Conservation (phyloP, 495 filamentous ascomycete species). For the Clohesyomyces aquaticus region DNA sequence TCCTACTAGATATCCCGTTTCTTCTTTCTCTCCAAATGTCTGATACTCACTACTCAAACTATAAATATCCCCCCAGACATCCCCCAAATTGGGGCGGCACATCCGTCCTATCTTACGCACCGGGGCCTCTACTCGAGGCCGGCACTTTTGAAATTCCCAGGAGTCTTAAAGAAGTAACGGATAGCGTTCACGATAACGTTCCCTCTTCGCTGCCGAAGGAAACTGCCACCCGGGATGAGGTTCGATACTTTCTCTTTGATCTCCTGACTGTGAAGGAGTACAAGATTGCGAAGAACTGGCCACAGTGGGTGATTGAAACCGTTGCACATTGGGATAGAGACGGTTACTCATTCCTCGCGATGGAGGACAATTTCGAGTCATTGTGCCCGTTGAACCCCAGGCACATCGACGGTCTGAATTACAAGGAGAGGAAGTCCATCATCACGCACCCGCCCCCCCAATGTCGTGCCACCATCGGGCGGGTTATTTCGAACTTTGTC, state of each 20-base stretch:
- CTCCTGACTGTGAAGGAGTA: conserved; percentile 22
- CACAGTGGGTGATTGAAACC: conserved; percentile 30
- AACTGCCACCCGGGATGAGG: conserved; percentile 6
- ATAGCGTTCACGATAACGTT: neutral
- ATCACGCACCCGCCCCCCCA: conserved; percentile 8
- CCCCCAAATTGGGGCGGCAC: no score
- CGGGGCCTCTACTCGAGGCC: no score
- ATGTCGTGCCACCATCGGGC: conserved; percentile 3
- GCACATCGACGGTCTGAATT: neutral
- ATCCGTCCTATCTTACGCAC: no score
- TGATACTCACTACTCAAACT: no score
- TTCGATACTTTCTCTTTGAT: conserved; percentile 29
- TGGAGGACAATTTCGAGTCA: neutral
- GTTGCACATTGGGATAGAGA: conserved; percentile 16
- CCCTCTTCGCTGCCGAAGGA: neutral
- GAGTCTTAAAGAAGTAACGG: neutral
- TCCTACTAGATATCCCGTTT: no score
- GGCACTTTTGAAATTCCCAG: conserved; percentile 14
- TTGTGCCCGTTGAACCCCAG: conserved; percentile 11
- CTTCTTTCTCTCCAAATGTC: no score
- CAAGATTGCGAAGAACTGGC: conserved; percentile 17
- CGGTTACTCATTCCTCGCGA: conserved; percentile 6
- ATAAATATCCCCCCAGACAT: no score
- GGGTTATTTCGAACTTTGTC: neutral
- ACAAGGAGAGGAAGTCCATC: neutral